Evolutionary conservation across 106 monocot genomes (phyloP).

Genomic region (Apostasia shenzhenica): DNA sequence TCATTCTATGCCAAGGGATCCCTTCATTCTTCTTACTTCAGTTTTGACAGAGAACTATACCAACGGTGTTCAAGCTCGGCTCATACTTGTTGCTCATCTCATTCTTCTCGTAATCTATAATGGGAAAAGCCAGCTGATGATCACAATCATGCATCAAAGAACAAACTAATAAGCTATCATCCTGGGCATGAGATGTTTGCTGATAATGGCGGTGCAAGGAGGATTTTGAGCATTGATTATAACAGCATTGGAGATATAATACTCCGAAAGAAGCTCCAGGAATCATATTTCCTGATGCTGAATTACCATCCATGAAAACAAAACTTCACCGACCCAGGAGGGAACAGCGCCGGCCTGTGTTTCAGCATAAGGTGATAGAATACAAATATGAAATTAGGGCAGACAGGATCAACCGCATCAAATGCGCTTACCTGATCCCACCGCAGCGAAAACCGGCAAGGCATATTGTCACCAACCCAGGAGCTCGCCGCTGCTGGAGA

Average conservation of each 20-base stretch:
- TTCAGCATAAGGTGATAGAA: no score
- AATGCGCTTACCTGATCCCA: no score
- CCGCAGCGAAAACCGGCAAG: no score
- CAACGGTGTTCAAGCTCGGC: slow-evolving; percentile 34
- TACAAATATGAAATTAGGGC: no score
- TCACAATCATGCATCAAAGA: slow-evolving; percentile 24
- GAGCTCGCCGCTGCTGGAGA: no score
- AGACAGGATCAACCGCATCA: no score
- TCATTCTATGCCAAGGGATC: slow-evolving; percentile 66
- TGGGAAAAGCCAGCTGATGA: slow-evolving; percentile 8
- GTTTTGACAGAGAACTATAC: slow-evolving; percentile 23
- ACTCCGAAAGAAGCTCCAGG: slow-evolving; percentile 27
- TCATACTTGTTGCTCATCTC: slow-evolving; percentile 20
- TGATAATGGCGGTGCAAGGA: slow-evolving; percentile 12
- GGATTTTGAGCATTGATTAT: slow-evolving; percentile 16
- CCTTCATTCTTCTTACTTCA: slow-evolving; percentile 37
- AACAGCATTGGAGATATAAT: slow-evolving; percentile 32
- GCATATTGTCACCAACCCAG: no score
- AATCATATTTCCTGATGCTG: slow-evolving; percentile 24
- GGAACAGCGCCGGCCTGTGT: no score
- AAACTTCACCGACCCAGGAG: no score
- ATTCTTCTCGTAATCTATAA: slow-evolving; percentile 10
- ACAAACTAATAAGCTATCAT: slow-evolving; percentile 13
- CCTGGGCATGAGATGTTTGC: background rate
- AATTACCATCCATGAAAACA: slow-evolving; percentile 29